Conservation (phyloP, 345 rosid genomes). For the Arabidopsis thaliana region DNA sequence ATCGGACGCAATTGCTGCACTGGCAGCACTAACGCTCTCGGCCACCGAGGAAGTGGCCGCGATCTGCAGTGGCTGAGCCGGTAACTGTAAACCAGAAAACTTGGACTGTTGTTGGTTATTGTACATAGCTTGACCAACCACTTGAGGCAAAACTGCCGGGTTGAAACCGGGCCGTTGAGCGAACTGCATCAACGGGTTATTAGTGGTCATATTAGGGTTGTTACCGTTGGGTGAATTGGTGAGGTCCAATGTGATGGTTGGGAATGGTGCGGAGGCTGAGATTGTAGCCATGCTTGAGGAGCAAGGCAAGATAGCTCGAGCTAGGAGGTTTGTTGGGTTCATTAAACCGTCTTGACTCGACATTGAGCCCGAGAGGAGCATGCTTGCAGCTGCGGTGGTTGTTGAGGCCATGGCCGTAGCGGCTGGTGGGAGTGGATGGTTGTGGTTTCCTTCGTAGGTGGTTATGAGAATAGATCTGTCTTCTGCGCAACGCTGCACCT, state of each 20-base stretch:
- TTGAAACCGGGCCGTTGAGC: conserved; percentile 44
- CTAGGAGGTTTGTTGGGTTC: conserved; percentile 88
- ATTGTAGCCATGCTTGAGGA: conserved; percentile 94
- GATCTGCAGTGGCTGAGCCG: conserved; percentile 46
- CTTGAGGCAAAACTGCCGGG: conserved; percentile 54
- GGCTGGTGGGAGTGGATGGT: conserved; percentile 96
- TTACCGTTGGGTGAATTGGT: conserved; percentile 50
- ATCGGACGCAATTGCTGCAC: conserved; percentile 85
- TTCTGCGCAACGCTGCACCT: conserved; percentile 97
- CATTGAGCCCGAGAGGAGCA: conserved; percentile 97
- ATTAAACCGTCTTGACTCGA: conserved; percentile 83
- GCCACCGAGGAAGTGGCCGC: conserved; percentile 48
- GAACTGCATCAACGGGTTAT: conserved; percentile 46
- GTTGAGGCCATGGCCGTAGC: conserved; percentile 99
- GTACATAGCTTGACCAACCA: conserved; percentile 67
- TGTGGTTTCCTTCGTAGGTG: conserved; percentile 96
- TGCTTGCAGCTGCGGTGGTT: conserved; percentile 88
- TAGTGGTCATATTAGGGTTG: conserved; percentile 49
- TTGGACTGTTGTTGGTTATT: conserved; percentile 74
- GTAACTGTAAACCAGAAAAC: conserved; percentile 81
- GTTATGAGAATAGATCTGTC: conserved; percentile 87
- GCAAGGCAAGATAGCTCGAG: conserved; percentile 89
- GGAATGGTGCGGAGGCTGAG: conserved; percentile 98
- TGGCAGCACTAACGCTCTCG: conserved; percentile 62
- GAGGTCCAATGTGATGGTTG: conserved; percentile 92